Conservation (phyloP, 495 filamentous ascomycete genomes). For the Talaromyces nanjingensis region DNA sequence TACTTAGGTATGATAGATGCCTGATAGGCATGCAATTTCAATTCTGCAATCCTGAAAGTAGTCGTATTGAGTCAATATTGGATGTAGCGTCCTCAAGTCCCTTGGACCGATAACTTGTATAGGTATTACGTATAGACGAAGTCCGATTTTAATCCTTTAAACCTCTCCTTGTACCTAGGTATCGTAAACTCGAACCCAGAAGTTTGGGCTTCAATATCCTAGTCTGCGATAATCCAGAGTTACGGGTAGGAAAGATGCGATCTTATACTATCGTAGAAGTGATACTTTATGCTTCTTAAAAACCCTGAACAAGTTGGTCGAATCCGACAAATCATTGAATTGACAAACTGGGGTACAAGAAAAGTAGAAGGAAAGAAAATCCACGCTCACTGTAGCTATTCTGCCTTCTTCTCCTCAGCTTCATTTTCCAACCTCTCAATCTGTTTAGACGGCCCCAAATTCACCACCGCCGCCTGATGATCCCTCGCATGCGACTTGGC, state of each 20-base stretch:
- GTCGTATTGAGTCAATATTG: not conserved
- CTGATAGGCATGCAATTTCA: not conserved
- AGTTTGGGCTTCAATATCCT: too few relatives aligned
- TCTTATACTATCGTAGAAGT: too few relatives aligned
- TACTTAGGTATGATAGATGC: not conserved
- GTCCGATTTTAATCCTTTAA: too few relatives aligned
- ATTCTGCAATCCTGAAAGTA: not conserved
- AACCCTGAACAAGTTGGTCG: not conserved
- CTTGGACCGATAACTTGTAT: not conserved
- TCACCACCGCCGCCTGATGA: not conserved
- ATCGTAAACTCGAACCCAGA: too few relatives aligned
- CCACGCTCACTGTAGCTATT: not conserved
- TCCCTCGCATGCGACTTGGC: conserved; percentile 18
- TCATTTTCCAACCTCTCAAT: not conserved
- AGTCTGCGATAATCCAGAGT: too few relatives aligned
- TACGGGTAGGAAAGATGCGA: too few relatives aligned
- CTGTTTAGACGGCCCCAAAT: not conserved
- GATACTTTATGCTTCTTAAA: not conserved
- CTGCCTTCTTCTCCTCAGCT: not conserved
- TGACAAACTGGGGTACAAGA: not conserved
- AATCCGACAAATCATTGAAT: not conserved
- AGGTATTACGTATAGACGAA: too few relatives aligned
- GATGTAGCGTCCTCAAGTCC: not conserved
- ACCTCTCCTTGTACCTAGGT: too few relatives aligned
- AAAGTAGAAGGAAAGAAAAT: not conserved